phyloP scores from a whole-genome alignment of 345 rosid genomes.

The Populus deltoides region DNA sequence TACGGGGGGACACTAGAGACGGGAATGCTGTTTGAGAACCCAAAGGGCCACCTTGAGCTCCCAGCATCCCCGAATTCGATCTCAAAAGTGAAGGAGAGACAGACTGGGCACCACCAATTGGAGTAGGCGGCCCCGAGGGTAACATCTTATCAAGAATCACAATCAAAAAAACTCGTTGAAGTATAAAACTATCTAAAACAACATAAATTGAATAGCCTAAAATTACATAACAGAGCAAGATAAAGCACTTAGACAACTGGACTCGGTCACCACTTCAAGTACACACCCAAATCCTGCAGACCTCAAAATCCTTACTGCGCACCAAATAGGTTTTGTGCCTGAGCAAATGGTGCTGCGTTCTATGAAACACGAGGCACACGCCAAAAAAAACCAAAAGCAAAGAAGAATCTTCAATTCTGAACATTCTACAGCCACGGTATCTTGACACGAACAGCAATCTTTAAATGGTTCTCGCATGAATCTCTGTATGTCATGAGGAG shows the following conservation, averaged over 20 bases:
- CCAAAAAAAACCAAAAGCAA: conserved; percentile 29
- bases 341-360: conserved; percentile 33
- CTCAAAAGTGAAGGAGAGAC: conserved; percentile 66
- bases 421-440: conserved; percentile 40
- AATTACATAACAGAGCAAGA: conserved; percentile 21
- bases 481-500: conserved; percentile 27
- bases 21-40: conserved; percentile 71
- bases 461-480: conserved; percentile 36
- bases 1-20: conserved; percentile 58
- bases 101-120: conserved; percentile 71
- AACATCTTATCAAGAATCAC: conserved; percentile 55
- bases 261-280: conserved; percentile 38
- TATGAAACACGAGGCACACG: conserved; percentile 35
- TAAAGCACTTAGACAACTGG: conserved; percentile 21
- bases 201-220: conserved; percentile 32
- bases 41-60: conserved; percentile 70
- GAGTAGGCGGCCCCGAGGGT: conserved; percentile 77
- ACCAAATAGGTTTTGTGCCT: conserved; percentile 29
- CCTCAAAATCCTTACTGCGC: conserved; percentile 40
- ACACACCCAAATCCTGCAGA: conserved; percentile 24
- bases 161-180: conserved; percentile 8
- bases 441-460: conserved; percentile 28
- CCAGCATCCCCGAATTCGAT: conserved; percentile 67
- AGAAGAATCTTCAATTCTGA: conserved; percentile 32
- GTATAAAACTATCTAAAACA: conserved; percentile 32